phyloP scores from a whole-genome alignment of 148 eudicot genomes.

The Cornus kousa region DNA sequence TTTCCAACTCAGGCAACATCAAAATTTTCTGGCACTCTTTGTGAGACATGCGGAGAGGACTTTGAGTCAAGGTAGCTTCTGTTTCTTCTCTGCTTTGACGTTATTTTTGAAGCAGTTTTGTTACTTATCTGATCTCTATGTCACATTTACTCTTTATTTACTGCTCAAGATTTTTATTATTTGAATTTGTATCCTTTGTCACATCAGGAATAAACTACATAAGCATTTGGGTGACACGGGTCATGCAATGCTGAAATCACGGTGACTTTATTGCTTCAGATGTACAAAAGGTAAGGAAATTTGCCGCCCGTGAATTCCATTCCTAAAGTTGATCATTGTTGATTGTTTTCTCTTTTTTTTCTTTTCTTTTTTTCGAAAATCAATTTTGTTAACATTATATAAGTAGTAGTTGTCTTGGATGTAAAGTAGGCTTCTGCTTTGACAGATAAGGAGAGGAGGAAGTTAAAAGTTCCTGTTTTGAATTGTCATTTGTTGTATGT shows the following conservation, averaged over 20 bases:
- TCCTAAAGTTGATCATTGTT: not conserved
- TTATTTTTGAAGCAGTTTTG: not conserved
- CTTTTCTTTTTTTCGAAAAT: not conserved
- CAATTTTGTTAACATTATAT: not conserved
- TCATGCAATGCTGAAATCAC: slow-evolving; percentile 69
- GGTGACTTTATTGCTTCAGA: slow-evolving; percentile 19
- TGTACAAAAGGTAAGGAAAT: slow-evolving; percentile 7
- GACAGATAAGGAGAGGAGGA: not conserved
- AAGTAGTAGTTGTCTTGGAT: not conserved
- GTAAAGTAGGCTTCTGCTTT: not conserved
- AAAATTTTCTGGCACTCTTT: slow-evolving; percentile 42
- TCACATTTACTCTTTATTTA: not conserved
- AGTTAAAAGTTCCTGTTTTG: not conserved
- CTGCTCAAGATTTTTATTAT: not conserved
- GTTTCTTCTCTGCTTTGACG: not conserved
- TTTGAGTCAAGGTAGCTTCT: slow-evolving; percentile 77
- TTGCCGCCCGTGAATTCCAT: not conserved
- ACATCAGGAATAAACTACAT: slow-evolving; percentile 67
- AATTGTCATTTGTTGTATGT: slow-evolving; percentile 10
- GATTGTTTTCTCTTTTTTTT: not conserved
- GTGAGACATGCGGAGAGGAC: slow-evolving; percentile 81
- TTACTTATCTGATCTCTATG: not conserved
- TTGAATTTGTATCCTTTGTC: slow-evolving; percentile 11
- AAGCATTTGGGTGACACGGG: slow-evolving; percentile 86
- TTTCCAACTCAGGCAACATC: slow-evolving; percentile 44